Evolutionary conservation across 1,139 yeast genomes (phyloP), one percentile per base, ranked within the genome.

Genomic region (Sugiyamaella novakii): DNA sequence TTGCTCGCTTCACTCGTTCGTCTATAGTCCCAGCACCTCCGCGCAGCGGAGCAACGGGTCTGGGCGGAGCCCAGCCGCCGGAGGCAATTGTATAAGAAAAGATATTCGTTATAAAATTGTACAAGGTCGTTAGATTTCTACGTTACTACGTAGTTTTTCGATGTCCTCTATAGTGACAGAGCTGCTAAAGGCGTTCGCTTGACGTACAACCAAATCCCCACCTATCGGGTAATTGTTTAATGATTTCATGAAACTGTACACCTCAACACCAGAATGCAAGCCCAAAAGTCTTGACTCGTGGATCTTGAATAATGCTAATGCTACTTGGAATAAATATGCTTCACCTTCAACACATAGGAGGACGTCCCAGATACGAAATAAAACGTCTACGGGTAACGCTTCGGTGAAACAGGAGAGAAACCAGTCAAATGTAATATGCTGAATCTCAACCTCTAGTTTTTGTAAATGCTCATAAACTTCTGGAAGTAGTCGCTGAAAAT

Each of bases 341-440:
- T 69, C 72, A 2, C 76, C 76, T 46, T 70, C 72, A 22, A 69
- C 58, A 56, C 73, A 68, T 31, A 80, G 65, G 33, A 80, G 61
- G 35, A 72, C 73, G 59, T 80, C 84, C 71, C 82, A 76, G 7
- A 79, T 63, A 43, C 78, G 69, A 61, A 78, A 76, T 68, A 81
- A 72, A 3, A 74, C 69, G 30, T 80, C 83, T 2, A 78, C 69
- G 1, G 79, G 77, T n/a, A 79, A 60, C 33, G 79, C 72, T 44
- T 74, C 83, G 0, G 81, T 76, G 60, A 79, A 80, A 36, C 81
- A 64, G 8, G 80, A 73, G 14, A 80, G 66, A 70, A 81, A 79
- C 85, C 85, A 80, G 54, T 78, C 77, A 63, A 79, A 73, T 6
- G 82, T 74, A 22, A 80, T 72, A 14, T 78, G 72, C 45, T 78